Evolutionary conservation across 106 monocot species (phyloP).

Genomic region (Dioscorea zingiberensis): DNA sequence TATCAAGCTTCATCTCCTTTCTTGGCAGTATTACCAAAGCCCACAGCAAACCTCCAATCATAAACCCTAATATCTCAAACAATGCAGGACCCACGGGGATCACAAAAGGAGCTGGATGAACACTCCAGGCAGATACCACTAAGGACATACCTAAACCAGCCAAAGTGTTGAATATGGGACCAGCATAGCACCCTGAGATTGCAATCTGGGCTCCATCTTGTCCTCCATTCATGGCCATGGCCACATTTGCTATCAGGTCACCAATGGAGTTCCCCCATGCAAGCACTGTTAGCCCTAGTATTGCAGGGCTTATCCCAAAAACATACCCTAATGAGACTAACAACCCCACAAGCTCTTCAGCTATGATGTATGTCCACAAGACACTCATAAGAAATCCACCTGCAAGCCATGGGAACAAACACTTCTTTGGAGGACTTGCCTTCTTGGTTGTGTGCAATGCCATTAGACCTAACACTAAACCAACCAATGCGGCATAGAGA

Average conservation of each 20-base stretch:
- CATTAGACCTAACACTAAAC: background rate
- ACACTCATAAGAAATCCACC: slow-evolving; percentile 33
- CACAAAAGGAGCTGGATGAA: background rate
- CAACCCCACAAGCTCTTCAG: slow-evolving; percentile 22
- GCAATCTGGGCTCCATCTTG: slow-evolving; percentile 17
- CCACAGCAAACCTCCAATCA: slow-evolving; percentile 27
- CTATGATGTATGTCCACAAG: slow-evolving; percentile 31
- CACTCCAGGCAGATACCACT: slow-evolving; percentile 10
- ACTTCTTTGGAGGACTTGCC: slow-evolving; percentile 23
- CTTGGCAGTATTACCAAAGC: slow-evolving; percentile 15
- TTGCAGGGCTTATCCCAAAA: slow-evolving; percentile 32
- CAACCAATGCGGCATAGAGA: slow-evolving; percentile 10
- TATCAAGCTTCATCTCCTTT: slow-evolving; percentile 14
- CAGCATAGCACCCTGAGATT: slow-evolving; percentile 14
- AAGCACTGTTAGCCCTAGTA: slow-evolving; percentile 33
- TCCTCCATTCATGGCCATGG: slow-evolving; percentile 5
- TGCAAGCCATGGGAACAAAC: slow-evolving; percentile 29
- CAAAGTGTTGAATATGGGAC: slow-evolving; percentile 10
- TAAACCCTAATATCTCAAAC: slow-evolving; percentile 26
- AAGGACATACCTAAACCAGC: slow-evolving; percentile 9
- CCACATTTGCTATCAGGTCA: slow-evolving; percentile 13
- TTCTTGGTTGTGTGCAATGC: slow-evolving; percentile 24
- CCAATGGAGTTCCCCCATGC: slow-evolving; percentile 32
- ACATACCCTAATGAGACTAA: slow-evolving; percentile 35
- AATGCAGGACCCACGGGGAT: slow-evolving; percentile 8